These are phyloP conservation scores for Cicer yamashitae DNA, from an alignment of 306 rosid genomes.

Conservation along the genomic window DNA sequence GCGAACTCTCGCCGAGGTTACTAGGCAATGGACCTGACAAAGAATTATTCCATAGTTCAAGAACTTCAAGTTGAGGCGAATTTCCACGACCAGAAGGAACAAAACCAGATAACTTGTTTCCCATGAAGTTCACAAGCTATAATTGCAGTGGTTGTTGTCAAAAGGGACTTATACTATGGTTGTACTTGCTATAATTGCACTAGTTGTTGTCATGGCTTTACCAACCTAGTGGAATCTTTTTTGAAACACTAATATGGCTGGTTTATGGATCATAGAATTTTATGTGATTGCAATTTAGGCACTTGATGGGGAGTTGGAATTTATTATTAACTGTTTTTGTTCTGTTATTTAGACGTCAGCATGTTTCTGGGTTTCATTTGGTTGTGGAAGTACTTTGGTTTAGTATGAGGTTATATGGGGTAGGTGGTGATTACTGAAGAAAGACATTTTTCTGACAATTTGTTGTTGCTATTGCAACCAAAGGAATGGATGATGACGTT, in stretches of 20 bases:
- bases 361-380: neutral
- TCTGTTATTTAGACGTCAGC: neutral
- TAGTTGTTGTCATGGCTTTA: slow-evolving; percentile 19
- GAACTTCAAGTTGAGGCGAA: slow-evolving; percentile 62
- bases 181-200: neutral
- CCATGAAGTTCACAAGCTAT: slow-evolving; percentile 81
- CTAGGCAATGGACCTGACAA: slow-evolving; percentile 77
- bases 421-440: too few relatives aligned
- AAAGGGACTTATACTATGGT: neutral
- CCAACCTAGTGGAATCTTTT: neutral
- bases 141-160: too few relatives aligned
- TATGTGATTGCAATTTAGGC: neutral
- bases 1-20: slow-evolving; percentile 79
- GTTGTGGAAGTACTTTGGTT: neutral
- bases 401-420: too few relatives aligned
- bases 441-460: too few relatives aligned
- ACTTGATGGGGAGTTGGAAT: slow-evolving; percentile 10
- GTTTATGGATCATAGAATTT: neutral
- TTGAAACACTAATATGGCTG: neutral
- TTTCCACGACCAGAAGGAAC: slow-evolving; percentile 73
- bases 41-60: slow-evolving; percentile 93
- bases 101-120: slow-evolving; percentile 72
- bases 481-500: too few relatives aligned
- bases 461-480: too few relatives aligned
- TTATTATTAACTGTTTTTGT: neutral